Base-by-base conservation (phyloP, 1,139 yeast species). In the Debaryomyces subglobosus region DNA sequence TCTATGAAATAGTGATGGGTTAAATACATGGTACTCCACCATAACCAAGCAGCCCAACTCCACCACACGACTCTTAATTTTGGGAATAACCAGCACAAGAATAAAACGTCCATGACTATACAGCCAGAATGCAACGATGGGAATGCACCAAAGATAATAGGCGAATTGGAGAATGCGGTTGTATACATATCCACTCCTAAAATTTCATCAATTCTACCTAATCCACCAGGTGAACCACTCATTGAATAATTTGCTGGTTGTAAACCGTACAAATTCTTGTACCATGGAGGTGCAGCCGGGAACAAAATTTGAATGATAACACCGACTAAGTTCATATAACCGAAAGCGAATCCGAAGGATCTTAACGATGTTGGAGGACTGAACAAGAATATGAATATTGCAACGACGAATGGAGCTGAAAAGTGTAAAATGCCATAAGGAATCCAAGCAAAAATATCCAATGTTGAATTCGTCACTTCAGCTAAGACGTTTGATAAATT, bases 211-310 rank as follows among this genome's bases (percentile, higher is more conserved):
- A 94, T 90, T 61, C 99, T 80, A 16, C 86, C 95, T 55, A 94
- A 79, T 0, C 99, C 99, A 59, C 99, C 99, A 3, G 99, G 97
- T 1, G 96, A 86, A 16, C 99, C 99, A 42, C 78, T 78, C 96
- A 94, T 92, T 47, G 86, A 74, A 68, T 95, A 94, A 67, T 90
- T 83, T 5, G 99, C 99, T 20, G 97, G 96, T 53, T 84, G 84
- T 54, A 92, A 78, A 1, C 97, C 97, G 64, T 94, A 85, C 46
- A 85, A 69, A 55, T 82, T 83, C 65, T 91, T 91, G 67, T 95
- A 94, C 99, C 99, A 94, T 32, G 99, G 99, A 30, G 99, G 96
- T 51, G 99, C 97, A 45, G 96, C 90, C 3, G 99, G 98, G 66
- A 90, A 91, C 25, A 84, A 57, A 55, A 90, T 79, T 71, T 94